A percentile compares a stretch with the other conserved stretches of the same genome.
phyloP scores from a whole-genome alignment of 2,329 filamentous ascomycete genomes.

The Aspergillus phoenicis region DNA sequence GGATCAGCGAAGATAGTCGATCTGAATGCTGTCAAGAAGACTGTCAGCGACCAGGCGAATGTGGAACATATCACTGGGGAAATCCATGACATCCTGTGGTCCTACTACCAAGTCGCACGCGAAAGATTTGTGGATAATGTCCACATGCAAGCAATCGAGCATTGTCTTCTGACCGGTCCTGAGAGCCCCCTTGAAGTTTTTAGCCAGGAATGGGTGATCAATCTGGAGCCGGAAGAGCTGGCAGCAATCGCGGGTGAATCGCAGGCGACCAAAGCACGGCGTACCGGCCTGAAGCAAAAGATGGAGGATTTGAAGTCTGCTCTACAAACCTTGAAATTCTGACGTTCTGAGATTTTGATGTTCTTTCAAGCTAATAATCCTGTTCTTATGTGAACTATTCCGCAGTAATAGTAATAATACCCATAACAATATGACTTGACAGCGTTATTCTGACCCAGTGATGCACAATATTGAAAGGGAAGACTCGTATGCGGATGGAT shows the following conservation, averaged over 20 bases:
- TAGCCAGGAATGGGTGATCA: constrained; percentile 53
- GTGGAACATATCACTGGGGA: constrained; percentile 39
- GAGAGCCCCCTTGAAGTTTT: constrained; percentile 58
- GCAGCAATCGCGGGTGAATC: constrained; percentile 63
- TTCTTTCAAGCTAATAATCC: neutral
- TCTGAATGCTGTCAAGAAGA: constrained; percentile 10
- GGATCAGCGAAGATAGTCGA: neutral
- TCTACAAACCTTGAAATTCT: constrained; percentile 30
- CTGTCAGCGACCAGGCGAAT: constrained; percentile 20
- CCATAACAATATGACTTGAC: neutral
- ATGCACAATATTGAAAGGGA: too few relatives aligned
- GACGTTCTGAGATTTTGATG: neutral
- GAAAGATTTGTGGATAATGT: constrained; percentile 67
- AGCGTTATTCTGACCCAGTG: too few relatives aligned
- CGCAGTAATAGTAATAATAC: neutral
- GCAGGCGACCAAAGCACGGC: constrained; percentile 39
- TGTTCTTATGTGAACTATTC: too few relatives aligned
- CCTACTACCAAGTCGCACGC: constrained; percentile 64
- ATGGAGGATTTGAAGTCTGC: constrained; percentile 50
- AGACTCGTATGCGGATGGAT: neutral
- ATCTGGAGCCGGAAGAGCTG: constrained; percentile 53
- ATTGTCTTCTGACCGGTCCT: constrained; percentile 55
- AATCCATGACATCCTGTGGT: constrained; percentile 62
- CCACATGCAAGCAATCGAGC: constrained; percentile 59
- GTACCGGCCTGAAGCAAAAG: constrained; percentile 50